Percentiles rank a stretch among this genome's conserved stretches.
Evolutionary conservation across 1,284 basidiomycete genomes (phyloP).

Genomic region (Mycena sp.): DNA sequence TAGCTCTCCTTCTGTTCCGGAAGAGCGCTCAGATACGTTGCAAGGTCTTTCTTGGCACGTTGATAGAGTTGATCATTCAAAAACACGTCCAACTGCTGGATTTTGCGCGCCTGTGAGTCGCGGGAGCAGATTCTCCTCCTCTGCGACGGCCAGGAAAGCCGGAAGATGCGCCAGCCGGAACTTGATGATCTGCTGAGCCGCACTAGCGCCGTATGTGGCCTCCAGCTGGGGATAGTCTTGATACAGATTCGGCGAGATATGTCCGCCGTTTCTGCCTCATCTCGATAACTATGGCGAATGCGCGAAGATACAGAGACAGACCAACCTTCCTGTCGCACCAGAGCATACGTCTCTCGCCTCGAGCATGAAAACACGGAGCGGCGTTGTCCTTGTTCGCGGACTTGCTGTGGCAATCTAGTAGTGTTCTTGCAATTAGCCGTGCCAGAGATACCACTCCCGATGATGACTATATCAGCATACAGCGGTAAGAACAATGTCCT

Average conservation of each 20-base stretch:
- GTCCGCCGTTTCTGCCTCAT: slow-evolving; percentile 71
- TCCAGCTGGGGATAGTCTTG: slow-evolving; percentile 65
- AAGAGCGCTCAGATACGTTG: slow-evolving; percentile 52
- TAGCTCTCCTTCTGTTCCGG: slow-evolving; percentile 51
- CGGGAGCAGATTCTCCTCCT: slow-evolving; percentile 56
- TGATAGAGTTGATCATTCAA: slow-evolving; percentile 49
- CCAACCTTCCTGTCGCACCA: slow-evolving; percentile 73
- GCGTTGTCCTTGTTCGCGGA: slow-evolving; percentile 21
- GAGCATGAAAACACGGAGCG: slow-evolving; percentile 63
- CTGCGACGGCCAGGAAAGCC: slow-evolving; percentile 56
- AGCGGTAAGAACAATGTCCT: slow-evolving; percentile 48
- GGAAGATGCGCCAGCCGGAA: slow-evolving; percentile 68
- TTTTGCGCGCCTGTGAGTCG: slow-evolving; percentile 55
- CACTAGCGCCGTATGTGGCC: slow-evolving; percentile 52
- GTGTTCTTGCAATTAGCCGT: slow-evolving; percentile 62
- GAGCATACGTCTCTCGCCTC: slow-evolving; percentile 76
- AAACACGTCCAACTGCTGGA: slow-evolving; percentile 61
- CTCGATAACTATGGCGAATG: too few species aligned
- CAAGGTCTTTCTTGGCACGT: slow-evolving; percentile 50
- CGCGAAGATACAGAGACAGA: not conserved
- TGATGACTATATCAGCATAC: slow-evolving; percentile 70
- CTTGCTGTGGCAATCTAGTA: slow-evolving; percentile 49
- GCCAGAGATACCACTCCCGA: slow-evolving; percentile 79
- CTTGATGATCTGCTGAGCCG: slow-evolving; percentile 63
- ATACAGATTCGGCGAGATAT: slow-evolving; percentile 70